These are phyloP conservation scores for Trichoderma atrobrunneum DNA, from an alignment of 2,329 filamentous ascomycete species.

Conservation along the genomic window DNA sequence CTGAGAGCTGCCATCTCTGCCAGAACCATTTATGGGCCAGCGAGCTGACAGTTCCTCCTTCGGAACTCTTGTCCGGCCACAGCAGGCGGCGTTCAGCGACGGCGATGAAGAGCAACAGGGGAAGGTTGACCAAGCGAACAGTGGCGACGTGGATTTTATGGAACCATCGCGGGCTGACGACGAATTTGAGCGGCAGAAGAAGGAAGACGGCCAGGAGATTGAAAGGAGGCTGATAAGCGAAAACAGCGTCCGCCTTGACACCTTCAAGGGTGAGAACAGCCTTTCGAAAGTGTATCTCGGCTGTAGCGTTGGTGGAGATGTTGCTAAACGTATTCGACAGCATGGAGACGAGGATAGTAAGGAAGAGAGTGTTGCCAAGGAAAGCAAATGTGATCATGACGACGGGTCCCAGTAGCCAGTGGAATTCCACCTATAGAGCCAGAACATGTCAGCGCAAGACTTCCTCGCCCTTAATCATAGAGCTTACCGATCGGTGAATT, in stretches of 20 bases:
- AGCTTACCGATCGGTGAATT: conserved; percentile 53
- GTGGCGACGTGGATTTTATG: conserved; percentile 83
- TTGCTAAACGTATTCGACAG: conserved; percentile 79
- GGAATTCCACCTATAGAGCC: conserved; percentile 59
- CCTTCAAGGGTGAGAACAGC: conserved; percentile 81
- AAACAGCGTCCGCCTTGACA: conserved; percentile 80
- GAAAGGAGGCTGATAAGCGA: conserved; percentile 79
- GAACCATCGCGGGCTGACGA: conserved; percentile 80
- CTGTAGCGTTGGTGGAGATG: conserved; percentile 71
- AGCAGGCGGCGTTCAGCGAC: conserved; percentile 67
- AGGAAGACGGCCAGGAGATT: conserved; percentile 75
- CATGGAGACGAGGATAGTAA: conserved; percentile 87
- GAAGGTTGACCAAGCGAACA: conserved; percentile 72
- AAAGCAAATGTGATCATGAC: conserved; percentile 84
- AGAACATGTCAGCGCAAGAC: background rate
- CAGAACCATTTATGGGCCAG: conserved; percentile 52
- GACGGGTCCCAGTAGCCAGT: conserved; percentile 73
- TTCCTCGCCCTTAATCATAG: background rate
- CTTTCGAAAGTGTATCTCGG: conserved; percentile 80
- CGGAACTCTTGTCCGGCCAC: conserved; percentile 45
- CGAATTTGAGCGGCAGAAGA: conserved; percentile 72
- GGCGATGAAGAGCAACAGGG: conserved; percentile 68
- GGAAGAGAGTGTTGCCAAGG: conserved; percentile 80
- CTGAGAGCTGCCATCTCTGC: conserved; percentile 66
- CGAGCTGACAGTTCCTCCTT: conserved; percentile 23